These are phyloP conservation scores for Tulasnella sp. DNA, from an alignment of 768 basidiomycete species.

Conservation along the genomic window DNA sequence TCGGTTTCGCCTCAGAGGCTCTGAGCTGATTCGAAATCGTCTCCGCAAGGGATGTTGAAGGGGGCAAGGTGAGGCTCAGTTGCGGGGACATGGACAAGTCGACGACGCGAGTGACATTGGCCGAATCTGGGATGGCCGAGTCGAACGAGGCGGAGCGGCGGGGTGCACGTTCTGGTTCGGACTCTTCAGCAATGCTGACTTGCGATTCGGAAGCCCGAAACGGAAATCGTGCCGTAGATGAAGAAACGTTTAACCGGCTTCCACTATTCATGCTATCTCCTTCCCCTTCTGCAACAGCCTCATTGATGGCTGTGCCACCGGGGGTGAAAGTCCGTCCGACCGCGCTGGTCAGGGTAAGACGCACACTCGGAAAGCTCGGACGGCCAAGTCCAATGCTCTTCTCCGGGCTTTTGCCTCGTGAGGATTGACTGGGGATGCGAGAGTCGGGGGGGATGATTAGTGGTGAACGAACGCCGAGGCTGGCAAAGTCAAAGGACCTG, in stretches of 20 bases:
- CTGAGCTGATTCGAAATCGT: too few relatives aligned
- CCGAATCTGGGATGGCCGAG: background rate
- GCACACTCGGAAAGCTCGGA: background rate
- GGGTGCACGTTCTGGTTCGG: background rate
- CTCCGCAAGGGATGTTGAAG: too few relatives aligned
- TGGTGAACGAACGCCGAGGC: background rate
- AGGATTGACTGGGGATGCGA: background rate
- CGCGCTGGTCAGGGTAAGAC: too few relatives aligned
- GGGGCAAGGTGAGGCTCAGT: too few relatives aligned
- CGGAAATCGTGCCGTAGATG: background rate
- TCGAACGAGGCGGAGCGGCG: constrained; percentile 2
- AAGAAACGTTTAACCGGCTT: background rate
- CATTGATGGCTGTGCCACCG: constrained; percentile 6
- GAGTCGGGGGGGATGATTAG: background rate
- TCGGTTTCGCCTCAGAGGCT: too few relatives aligned
- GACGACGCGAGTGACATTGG: constrained; percentile 7
- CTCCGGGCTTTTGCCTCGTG: background rate
- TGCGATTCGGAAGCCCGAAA: background rate
- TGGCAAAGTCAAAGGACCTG: constrained; percentile 3
- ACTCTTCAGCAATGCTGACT: background rate
- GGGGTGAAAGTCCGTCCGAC: constrained; percentile 3
- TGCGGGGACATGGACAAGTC: constrained; percentile 7
- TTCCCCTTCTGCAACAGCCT: background rate
- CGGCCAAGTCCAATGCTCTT: background rate
- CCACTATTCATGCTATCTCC: background rate